Evolutionary conservation across 371 early-diverging fungal genomes (phyloP).

Genomic region (Mortierella sp.): DNA sequence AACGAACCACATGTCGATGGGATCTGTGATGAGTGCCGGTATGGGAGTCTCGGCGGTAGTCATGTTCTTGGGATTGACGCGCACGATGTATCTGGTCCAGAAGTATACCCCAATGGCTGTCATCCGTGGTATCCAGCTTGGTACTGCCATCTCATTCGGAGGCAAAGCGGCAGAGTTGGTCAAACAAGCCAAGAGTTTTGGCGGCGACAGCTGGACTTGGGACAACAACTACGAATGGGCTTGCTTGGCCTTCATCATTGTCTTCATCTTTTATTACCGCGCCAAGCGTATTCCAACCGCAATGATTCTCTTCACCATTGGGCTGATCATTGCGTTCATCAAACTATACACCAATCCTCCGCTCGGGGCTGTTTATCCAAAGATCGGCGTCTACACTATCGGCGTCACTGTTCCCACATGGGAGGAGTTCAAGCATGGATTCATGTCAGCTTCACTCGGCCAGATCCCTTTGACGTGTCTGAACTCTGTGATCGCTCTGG

Average conservation of each 20-base stretch:
- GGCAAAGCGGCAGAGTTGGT: constrained; percentile 77
- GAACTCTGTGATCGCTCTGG: constrained; percentile 86
- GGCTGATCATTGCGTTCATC: constrained; percentile 74
- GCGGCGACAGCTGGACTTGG: constrained; percentile 69
- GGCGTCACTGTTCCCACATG: constrained; percentile 69
- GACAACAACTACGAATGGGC: constrained; percentile 84
- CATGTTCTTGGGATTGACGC: constrained; percentile 76
- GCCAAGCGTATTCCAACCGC: constrained; percentile 76
- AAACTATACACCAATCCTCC: constrained; percentile 45
- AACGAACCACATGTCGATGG: constrained; percentile 71
- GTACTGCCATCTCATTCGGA: constrained; percentile 81
- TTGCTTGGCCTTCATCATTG: constrained; percentile 71
- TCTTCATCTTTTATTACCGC: constrained; percentile 72
- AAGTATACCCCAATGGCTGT: constrained; percentile 80
- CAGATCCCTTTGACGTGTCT: constrained; percentile 88
- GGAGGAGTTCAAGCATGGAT: constrained; percentile 74
- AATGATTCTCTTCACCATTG: constrained; percentile 78
- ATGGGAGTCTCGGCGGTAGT: constrained; percentile 74
- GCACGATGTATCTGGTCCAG: constrained; percentile 76
- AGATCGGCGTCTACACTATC: constrained; percentile 71
- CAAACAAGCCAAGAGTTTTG: constrained; percentile 48
- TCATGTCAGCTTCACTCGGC: constrained; percentile 85
- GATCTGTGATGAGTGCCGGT: constrained; percentile 84
- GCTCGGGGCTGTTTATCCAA: constrained; percentile 51
- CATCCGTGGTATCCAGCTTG: constrained; percentile 90